These are phyloP conservation scores for Cladosporium sp. DNA, from an alignment of 2,329 filamentous ascomycete genomes.

Conservation along the genomic window DNA sequence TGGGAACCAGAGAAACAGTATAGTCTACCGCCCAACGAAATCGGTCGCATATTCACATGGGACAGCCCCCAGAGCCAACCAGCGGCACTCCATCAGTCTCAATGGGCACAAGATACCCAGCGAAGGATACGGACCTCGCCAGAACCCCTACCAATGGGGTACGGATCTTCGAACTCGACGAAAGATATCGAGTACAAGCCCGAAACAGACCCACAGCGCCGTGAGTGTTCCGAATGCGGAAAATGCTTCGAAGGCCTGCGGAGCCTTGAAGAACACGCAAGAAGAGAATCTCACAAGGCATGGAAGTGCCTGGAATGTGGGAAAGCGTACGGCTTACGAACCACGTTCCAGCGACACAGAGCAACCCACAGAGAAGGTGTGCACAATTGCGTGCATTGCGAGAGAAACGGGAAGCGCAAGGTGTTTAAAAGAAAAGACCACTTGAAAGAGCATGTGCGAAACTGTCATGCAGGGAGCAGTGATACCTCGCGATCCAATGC, in stretches of 20 bases:
- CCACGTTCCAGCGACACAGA: slow-evolving; percentile 1
- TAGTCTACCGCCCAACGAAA: too few relatives aligned
- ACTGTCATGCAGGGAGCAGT: neutral
- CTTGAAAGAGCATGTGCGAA: slow-evolving; percentile 2
- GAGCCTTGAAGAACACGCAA: neutral
- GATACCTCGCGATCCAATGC: neutral
- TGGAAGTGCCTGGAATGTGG: slow-evolving; percentile 4
- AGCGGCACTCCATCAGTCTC: too few relatives aligned
- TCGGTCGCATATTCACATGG: too few relatives aligned
- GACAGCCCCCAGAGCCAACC: too few relatives aligned
- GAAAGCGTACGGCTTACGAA: neutral
- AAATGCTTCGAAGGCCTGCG: neutral
- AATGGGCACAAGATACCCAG: too few relatives aligned
- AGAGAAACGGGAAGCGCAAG: neutral
- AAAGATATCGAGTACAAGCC: neutral
- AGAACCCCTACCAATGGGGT: too few relatives aligned
- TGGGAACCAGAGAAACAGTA: too few relatives aligned
- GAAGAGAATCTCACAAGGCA: neutral
- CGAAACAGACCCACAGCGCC: neutral
- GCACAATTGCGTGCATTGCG: neutral
- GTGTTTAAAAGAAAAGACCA: slow-evolving; percentile 5
- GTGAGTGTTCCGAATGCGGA: neutral
- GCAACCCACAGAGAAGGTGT: neutral
- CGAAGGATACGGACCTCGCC: too few relatives aligned
- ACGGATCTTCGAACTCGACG: neutral